phyloP scores from a whole-genome alignment of 2,329 filamentous ascomycete genomes.

The Capronia americana region DNA sequence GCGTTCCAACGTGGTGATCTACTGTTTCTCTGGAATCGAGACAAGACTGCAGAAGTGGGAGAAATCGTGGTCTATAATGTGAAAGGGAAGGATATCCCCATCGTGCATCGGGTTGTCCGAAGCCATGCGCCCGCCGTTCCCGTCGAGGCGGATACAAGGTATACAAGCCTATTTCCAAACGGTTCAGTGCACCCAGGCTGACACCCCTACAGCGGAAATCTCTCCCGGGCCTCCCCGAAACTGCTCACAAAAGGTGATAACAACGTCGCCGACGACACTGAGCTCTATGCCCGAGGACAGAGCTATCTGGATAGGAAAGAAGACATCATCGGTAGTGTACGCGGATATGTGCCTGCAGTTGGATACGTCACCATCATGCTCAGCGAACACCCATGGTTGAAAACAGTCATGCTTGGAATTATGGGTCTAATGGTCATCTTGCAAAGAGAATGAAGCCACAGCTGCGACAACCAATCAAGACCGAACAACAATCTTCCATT shows the following conservation, averaged over 20 bases:
- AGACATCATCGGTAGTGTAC: slow-evolving; percentile 91
- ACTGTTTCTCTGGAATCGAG: slow-evolving; percentile 68
- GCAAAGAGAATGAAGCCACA: slow-evolving; percentile 74
- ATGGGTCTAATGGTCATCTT: slow-evolving; percentile 95
- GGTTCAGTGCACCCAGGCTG: background rate
- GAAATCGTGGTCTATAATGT: slow-evolving; percentile 85
- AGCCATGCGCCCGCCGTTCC: slow-evolving; percentile 56
- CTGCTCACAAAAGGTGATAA: slow-evolving; percentile 98
- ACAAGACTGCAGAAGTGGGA: slow-evolving; percentile 68
- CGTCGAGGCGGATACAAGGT: slow-evolving; percentile 46
- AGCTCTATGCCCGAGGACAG: slow-evolving; percentile 84
- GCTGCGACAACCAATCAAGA: background rate
- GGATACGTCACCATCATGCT: slow-evolving; percentile 97
- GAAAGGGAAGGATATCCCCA: slow-evolving; percentile 92
- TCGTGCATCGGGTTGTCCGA: slow-evolving; percentile 90
- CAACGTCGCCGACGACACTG: slow-evolving; percentile 90
- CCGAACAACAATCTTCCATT: background rate
- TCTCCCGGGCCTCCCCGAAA: slow-evolving; percentile 49
- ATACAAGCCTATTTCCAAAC: slow-evolving; percentile 19
- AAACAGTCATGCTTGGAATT: slow-evolving; percentile 89
- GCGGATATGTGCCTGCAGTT: slow-evolving; percentile 91
- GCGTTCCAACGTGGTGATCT: slow-evolving; percentile 70
- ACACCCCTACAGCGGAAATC: slow-evolving; percentile 22
- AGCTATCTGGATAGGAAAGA: slow-evolving; percentile 79
- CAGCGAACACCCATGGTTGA: slow-evolving; percentile 95